These are phyloP conservation scores for Rhizopus arrhizus DNA, from an alignment of 371 early-diverging fungal species.

Conservation along the genomic window DNA sequence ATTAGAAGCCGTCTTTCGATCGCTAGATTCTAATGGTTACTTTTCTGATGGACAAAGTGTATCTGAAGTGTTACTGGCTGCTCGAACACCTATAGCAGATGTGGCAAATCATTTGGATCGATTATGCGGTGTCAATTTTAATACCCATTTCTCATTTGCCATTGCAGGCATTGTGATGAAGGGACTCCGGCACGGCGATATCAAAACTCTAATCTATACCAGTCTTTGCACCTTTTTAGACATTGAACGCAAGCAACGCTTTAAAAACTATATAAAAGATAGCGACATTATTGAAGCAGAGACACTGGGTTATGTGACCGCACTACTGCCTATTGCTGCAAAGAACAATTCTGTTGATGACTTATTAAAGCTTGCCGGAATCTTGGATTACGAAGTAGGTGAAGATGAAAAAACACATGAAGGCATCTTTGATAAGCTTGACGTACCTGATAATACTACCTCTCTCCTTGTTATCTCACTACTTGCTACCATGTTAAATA, in stretches of 20 bases:
- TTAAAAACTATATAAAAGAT: conserved; percentile 11
- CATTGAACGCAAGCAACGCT: conserved; percentile 55
- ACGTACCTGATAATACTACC: conserved; percentile 63
- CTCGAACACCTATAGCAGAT: conserved; percentile 70
- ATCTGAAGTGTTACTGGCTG: conserved; percentile 61
- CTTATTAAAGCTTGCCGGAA: conserved; percentile 57
- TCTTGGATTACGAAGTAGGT: conserved; percentile 49
- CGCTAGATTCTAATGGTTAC: conserved; percentile 67
- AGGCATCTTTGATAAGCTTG: conserved; percentile 65
- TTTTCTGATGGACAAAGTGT: conserved; percentile 65
- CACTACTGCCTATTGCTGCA: conserved; percentile 65
- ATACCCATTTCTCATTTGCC: conserved; percentile 83
- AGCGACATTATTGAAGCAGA: conserved; percentile 54
- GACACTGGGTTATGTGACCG: conserved; percentile 72
- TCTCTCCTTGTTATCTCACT: conserved; percentile 72
- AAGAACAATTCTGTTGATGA: conserved; percentile 63
- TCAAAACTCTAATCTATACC: conserved; percentile 65
- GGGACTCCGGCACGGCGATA: conserved; percentile 73
- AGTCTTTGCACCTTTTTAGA: conserved; percentile 69
- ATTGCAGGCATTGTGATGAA: conserved; percentile 77
- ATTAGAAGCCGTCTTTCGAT: conserved; percentile 67
- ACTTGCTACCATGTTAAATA: conserved; percentile 77
- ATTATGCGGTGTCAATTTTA: conserved; percentile 77
- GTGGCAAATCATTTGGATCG: conserved; percentile 68
- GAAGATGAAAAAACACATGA: conserved; percentile 47